Evolutionary conservation across 805 yeast species (phyloP).

Genomic region (Schizosaccharomyces octosporus): DNA sequence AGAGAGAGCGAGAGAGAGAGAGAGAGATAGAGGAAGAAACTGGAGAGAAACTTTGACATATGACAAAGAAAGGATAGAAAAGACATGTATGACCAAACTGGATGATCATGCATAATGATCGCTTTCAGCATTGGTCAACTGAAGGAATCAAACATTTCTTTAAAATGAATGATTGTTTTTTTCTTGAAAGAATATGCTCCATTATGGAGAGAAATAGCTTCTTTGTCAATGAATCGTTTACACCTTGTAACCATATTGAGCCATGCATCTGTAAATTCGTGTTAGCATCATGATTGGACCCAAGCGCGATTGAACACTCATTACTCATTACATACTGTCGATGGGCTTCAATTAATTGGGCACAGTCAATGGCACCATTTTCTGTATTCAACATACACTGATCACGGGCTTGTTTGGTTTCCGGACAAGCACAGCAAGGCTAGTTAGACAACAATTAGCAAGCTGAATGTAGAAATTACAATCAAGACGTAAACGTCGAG

Average conservation of each 20-base stretch:
- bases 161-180: no score
- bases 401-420: slow-evolving; percentile 1
- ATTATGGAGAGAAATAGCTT: background rate
- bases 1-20: no score
- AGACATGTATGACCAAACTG: no score
- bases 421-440: slow-evolving; percentile 3
- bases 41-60: no score
- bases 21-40: no score
- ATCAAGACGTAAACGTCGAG: background rate
- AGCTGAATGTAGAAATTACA: background rate
- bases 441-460: background rate
- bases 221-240: background rate
- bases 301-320: background rate
- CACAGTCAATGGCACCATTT: slow-evolving; percentile 1
- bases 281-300: background rate
- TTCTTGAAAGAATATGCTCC: no score
- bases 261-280: background rate
- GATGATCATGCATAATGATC: no score
- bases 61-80: no score
- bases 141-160: no score
- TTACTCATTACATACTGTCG: background rate
- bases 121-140: no score
- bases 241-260: background rate
- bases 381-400: background rate
- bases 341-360: background rate